Conservation (phyloP, 768 basidiomycete species). For the Mycena galericulata region DNA sequence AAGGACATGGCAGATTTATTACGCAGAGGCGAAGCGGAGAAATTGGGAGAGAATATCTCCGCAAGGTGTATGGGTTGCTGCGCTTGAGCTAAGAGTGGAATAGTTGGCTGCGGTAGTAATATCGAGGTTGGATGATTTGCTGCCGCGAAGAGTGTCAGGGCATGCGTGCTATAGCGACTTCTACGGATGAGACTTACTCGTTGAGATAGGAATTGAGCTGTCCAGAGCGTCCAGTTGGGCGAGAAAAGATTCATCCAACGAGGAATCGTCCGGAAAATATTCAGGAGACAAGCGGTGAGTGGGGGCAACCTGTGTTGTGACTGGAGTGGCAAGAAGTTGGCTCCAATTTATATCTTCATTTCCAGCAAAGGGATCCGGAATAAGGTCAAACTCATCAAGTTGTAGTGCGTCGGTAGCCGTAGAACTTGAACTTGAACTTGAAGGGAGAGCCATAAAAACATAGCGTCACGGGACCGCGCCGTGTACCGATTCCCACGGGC, state of each 20-base stretch:
- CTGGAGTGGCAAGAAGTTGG: constrained; percentile 43
- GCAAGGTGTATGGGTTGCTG: constrained; percentile 6
- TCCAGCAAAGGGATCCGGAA: constrained; percentile 66
- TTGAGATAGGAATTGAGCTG: not conserved
- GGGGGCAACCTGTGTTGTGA: constrained; percentile 39
- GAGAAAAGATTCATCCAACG: constrained; percentile 50
- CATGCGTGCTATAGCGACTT: no score
- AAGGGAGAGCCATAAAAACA: no score
- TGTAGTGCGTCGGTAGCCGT: not conserved
- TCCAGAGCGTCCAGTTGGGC: constrained; percentile 63
- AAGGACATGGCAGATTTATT: not conserved
- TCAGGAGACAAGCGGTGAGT: constrained; percentile 31
- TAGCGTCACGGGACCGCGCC: not conserved
- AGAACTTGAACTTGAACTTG: no score
- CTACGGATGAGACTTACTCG: not conserved
- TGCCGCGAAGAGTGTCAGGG: not conserved
- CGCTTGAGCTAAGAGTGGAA: not conserved
- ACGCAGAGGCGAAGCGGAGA: not conserved
- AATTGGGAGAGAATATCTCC: not conserved
- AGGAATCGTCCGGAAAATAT: constrained; percentile 43
- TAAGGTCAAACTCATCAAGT: constrained; percentile 63
- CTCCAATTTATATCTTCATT: constrained; percentile 64
- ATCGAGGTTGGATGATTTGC: not conserved
- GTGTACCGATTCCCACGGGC: no score
- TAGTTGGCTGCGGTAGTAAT: not conserved